These are phyloP conservation scores for Termitomyces sp. DNA, from an alignment of 768 basidiomycete genomes.

Conservation along the genomic window DNA sequence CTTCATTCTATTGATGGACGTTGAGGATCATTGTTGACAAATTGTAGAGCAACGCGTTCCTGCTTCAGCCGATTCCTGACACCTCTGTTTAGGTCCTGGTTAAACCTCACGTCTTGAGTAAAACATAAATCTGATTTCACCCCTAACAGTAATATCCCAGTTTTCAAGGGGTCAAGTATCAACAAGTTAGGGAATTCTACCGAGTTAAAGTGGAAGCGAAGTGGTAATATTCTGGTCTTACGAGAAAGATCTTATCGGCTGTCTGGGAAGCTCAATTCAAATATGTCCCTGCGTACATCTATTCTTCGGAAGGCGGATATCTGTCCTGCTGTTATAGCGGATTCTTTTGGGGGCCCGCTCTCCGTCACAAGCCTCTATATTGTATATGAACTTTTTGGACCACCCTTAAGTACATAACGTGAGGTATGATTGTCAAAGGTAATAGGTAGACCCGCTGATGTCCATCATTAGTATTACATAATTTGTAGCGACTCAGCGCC, in stretches of 20 bases:
- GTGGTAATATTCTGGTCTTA: neutral
- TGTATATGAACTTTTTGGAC: neutral
- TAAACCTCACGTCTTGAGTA: neutral
- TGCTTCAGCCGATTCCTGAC: neutral
- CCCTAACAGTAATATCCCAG: neutral
- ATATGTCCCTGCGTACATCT: neutral
- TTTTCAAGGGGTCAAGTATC: neutral
- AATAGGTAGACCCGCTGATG: neutral
- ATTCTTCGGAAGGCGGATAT: neutral
- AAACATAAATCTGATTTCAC: neutral
- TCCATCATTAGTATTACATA: neutral
- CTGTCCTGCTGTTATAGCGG: neutral
- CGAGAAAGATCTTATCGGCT: neutral
- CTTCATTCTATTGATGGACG: neutral
- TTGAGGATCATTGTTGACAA: neutral
- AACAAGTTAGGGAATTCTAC: neutral
- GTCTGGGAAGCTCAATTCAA: neutral
- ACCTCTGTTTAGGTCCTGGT: neutral
- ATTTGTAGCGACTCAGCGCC: no score
- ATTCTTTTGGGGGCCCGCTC: neutral
- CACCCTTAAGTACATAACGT: neutral
- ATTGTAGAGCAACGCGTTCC: neutral
- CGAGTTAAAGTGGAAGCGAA: neutral
- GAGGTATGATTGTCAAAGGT: neutral
- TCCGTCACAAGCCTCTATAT: neutral